A percentile compares a stretch with the other conserved stretches of the same genome.
Conservation (phyloP, 495 filamentous ascomycete species). For the Aspergillus coremiiformis region DNA sequence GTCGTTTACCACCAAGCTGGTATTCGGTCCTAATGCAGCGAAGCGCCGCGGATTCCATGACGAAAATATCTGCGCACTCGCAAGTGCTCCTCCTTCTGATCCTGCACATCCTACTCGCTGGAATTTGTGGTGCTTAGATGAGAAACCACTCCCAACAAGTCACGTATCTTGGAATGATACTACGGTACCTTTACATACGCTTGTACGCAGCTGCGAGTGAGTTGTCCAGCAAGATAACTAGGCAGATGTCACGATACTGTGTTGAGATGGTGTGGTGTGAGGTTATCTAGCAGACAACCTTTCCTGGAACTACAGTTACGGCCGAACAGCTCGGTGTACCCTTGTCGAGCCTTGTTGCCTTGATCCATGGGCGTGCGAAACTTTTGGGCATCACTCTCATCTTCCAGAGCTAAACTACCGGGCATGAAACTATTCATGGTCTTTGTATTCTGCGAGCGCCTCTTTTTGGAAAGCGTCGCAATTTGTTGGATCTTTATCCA, state of each 20-base stretch:
- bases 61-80: not conserved
- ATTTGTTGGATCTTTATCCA: not conserved
- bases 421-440: not conserved
- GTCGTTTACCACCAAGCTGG: not conserved
- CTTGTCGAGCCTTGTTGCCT: not conserved
- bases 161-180: not conserved
- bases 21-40: not conserved
- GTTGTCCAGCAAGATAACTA: not conserved
- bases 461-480: not conserved
- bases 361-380: not conserved
- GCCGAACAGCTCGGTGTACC: not conserved
- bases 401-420: not conserved
- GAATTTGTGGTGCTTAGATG: not conserved
- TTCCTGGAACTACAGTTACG: not conserved
- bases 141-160: not conserved
- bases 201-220: not conserved
- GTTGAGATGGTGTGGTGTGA: not conserved
- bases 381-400: not conserved
- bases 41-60: not conserved
- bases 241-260: not conserved
- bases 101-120: not conserved
- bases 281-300: not conserved
- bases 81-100: not conserved
- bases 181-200: not conserved
- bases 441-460: not conserved